Base-by-base conservation (phyloP, 768 basidiomycete genomes). In the Rhizopogon sp. region DNA sequence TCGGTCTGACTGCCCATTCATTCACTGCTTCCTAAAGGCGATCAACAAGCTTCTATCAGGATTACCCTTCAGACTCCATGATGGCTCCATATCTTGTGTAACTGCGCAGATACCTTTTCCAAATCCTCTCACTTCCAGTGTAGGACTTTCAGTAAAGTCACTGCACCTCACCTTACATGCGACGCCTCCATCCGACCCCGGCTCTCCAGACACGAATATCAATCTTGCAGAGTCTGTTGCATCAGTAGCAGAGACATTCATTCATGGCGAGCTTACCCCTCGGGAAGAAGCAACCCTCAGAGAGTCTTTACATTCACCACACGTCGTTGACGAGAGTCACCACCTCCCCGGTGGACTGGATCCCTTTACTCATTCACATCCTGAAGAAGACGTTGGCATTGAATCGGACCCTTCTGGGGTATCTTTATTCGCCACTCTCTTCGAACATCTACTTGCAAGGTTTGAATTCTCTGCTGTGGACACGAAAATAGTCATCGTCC, bases 61-160 rank as follows among this genome's bases (percentile, higher is more conserved):
- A 54, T 67, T 90, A 55, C 94, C 92, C 3, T 58, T 96, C 25
- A 69, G 71, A 50, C 72, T 96, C 17, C 77, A 83, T 54, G 79
- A 85, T 43, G 94, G 95, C 17, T 79, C 81, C 43, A 77, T 96
- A 57, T 81, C 84, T 31, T 82, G 83, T 50, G 80, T 94, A 49
- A 85, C 86, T 14, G 90, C 84, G 39, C 83, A 84, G 49, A 82
- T 97, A 50, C 90, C 92, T 47, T 90, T 88, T 81, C 88, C 90
- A 13, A 93, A 93, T 66, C 88, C 90, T 37, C 74, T 93, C 50
- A 83, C 85, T 2, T 85, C 88, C 2, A 81, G 79, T 20, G 74
- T 93, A 56, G 84, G 87, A 37, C 75, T 90, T 57, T 85, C 86
- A 45, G 61, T 90, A 47, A 77, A 83, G 56, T 82, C 87, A 16